phyloP scores from a whole-genome alignment of 1,284 basidiomycete species.

The Rhodotorula sp. region DNA sequence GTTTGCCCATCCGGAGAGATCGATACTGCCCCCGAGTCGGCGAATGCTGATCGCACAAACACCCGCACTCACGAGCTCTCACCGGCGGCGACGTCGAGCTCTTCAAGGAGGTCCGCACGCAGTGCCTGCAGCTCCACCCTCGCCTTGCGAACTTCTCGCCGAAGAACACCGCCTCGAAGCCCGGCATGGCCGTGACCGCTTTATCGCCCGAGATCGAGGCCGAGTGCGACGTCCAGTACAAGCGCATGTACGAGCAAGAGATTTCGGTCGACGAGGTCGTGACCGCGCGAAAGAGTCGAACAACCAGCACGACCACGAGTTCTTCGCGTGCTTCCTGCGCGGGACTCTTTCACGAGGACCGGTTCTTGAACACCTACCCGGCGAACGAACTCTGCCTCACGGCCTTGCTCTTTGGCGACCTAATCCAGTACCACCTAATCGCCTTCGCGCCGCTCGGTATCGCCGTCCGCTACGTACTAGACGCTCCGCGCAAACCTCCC shows the following conservation, averaged over 20 bases:
- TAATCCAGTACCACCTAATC: conserved; percentile 91
- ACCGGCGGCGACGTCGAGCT: conserved; percentile 72
- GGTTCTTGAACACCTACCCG: conserved; percentile 97
- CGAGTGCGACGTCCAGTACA: conserved; percentile 93
- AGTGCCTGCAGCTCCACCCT: conserved; percentile 92
- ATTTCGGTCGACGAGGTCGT: conserved; percentile 94
- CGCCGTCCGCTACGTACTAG: conserved; percentile 93
- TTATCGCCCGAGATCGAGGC: conserved; percentile 86
- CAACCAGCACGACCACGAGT: conserved; percentile 83
- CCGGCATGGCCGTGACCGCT: conserved; percentile 83
- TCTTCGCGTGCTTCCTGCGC: conserved; percentile 98
- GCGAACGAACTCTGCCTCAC: conserved; percentile 93
- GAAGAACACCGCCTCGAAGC: conserved; percentile 74
- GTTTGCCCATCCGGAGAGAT: too few relatives aligned
- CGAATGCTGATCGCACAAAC: conserved; percentile 11
- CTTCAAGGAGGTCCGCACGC: conserved; percentile 87
- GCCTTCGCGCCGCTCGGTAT: conserved; percentile 95
- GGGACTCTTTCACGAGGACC: conserved; percentile 99
- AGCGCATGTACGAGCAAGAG: conserved; percentile 92
- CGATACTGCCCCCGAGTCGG: too few relatives aligned
- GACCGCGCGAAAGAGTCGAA: conserved; percentile 77
- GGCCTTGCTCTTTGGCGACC: conserved; percentile 90
- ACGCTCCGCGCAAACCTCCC: conserved; percentile 83
- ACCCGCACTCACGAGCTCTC: conserved; percentile 54
- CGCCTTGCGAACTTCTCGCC: conserved; percentile 94